phyloP scores from a whole-genome alignment of 805 yeast species.

The Yamadazyma phyllophila region DNA sequence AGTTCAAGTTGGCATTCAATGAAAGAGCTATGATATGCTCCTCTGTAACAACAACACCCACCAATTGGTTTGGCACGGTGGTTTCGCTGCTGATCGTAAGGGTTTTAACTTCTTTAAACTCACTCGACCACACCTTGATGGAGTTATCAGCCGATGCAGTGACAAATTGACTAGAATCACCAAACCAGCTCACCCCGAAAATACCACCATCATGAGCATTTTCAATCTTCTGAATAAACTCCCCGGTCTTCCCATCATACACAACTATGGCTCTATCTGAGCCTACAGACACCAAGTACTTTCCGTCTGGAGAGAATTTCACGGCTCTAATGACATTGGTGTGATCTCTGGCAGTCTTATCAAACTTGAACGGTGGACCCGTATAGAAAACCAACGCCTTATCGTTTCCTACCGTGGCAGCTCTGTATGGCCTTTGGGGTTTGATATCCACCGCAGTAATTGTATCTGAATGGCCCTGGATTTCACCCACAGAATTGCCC shows the following conservation, averaged over 20 bases:
- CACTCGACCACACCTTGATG: constrained; percentile 58
- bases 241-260: constrained; percentile 89
- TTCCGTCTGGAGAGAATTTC: constrained; percentile 78
- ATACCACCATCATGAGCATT: constrained; percentile 75
- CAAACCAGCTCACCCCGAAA: constrained; percentile 71
- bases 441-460: constrained; percentile 83
- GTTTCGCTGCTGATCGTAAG: constrained; percentile 44
- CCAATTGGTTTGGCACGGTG: constrained; percentile 63
- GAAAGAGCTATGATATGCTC: constrained; percentile 65
- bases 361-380: constrained; percentile 94
- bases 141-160: constrained; percentile 84
- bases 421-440: constrained; percentile 86
- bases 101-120: constrained; percentile 36
- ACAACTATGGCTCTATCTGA: constrained; percentile 74
- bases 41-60: constrained; percentile 72
- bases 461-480: constrained; percentile 84
- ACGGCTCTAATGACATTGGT: constrained; percentile 78
- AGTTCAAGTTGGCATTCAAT: constrained; percentile 67
- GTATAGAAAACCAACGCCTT: constrained; percentile 76
- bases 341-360: constrained; percentile 71
- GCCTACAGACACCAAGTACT: constrained; percentile 73
- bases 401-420: constrained; percentile 91
- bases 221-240: constrained; percentile 50
- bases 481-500: constrained; percentile 96
- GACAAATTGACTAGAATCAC: constrained; percentile 54